phyloP scores from a whole-genome alignment of 2,329 filamentous ascomycete species.

The Stromatinia cepivora region DNA sequence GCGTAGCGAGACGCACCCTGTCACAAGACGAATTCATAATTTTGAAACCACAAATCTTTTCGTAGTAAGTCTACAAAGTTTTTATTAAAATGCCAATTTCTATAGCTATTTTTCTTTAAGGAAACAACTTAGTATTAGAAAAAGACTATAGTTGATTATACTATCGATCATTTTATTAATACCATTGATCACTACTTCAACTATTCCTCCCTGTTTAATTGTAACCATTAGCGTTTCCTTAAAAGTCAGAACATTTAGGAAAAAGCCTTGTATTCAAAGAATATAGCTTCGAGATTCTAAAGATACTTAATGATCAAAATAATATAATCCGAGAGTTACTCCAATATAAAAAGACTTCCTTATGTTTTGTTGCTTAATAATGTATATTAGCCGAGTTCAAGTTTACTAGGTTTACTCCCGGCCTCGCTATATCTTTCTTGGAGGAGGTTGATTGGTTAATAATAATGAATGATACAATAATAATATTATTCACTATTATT shows the following conservation, averaged over 20 bases:
- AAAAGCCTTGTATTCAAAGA: background rate
- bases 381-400: background rate
- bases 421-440: background rate
- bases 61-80: too few species aligned
- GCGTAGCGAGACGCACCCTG: too few species aligned
- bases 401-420: background rate
- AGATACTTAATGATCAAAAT: background rate
- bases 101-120: background rate
- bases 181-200: background rate
- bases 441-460: too few species aligned
- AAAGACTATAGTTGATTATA: background rate
- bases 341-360: background rate
- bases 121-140: background rate
- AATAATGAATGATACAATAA: too few species aligned
- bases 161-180: background rate
- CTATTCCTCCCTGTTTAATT: too few species aligned
- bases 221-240: too few species aligned
- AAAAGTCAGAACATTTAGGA: background rate
- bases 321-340: background rate
- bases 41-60: too few species aligned
- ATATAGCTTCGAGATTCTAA: background rate
- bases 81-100: too few species aligned
- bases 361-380: background rate
- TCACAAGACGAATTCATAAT: too few species aligned
- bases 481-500: too few species aligned